Conservation (phyloP, 192 early-diverging fungal genomes). For the Globomyces pollinis-pini region DNA sequence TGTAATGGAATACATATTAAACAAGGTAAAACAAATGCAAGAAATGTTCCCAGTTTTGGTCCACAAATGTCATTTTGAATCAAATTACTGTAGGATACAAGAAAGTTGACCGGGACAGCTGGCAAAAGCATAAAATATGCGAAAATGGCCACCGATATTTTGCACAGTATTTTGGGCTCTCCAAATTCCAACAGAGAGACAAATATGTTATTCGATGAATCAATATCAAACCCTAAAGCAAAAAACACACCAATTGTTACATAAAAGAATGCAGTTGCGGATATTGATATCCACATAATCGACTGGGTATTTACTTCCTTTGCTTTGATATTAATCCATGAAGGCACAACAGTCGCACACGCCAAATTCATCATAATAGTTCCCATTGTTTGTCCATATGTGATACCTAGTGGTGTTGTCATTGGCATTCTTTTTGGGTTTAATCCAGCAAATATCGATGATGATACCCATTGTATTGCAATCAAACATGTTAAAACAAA, state of each 20-base stretch:
- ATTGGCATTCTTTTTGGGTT: constrained; percentile 24
- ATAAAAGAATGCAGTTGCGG: constrained; percentile 29
- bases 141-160: constrained; percentile 35
- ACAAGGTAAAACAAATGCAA: constrained; percentile 40
- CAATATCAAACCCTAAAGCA: constrained; percentile 14
- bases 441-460: constrained; percentile 14
- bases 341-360: constrained; percentile 43
- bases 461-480: constrained; percentile 33
- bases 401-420: constrained; percentile 1
- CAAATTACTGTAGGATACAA: constrained; percentile 39
- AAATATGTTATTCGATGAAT: constrained; percentile 22
- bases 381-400: constrained; percentile 30
- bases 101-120: constrained; percentile 38
- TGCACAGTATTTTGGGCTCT: constrained; percentile 19
- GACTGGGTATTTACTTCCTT: constrained; percentile 38
- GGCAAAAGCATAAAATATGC: constrained; percentile 45
- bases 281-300: constrained; percentile 35
- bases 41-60: constrained; percentile 11
- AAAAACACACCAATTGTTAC: constrained; percentile 39
- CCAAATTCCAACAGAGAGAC: constrained; percentile 17
- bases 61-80: constrained; percentile 36
- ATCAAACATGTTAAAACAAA: constrained; percentile 36
- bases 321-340: constrained; percentile 50
- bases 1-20: constrained; percentile 36
- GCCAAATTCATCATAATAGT: constrained; percentile 47